phyloP scores from a whole-genome alignment of 805 yeast genomes.

The Lipomyces oligophaga region DNA sequence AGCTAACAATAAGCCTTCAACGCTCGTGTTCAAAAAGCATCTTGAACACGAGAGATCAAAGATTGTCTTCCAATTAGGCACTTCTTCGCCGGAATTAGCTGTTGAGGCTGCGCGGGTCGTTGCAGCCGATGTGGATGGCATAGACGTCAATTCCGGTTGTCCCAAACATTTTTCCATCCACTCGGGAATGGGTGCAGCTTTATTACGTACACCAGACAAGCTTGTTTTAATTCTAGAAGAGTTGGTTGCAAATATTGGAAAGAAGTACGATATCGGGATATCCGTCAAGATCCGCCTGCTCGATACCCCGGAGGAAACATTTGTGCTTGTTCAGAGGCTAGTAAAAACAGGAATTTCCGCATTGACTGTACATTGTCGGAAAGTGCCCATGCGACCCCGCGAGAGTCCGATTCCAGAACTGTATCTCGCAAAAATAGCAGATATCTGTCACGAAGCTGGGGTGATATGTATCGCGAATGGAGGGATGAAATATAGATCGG shows the following conservation, averaged over 20 bases:
- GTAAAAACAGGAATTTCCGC: conserved; percentile 78
- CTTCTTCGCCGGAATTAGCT: conserved; percentile 77
- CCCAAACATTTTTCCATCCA: conserved; percentile 95
- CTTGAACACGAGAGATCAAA: conserved; percentile 52
- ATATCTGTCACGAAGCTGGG: conserved; percentile 55
- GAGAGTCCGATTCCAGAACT: conserved; percentile 75
- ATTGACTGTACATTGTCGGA: conserved; percentile 88
- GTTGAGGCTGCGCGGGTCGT: conserved; percentile 81
- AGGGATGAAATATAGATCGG: conserved; percentile 53
- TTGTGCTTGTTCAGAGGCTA: conserved; percentile 53
- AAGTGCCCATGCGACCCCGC: conserved; percentile 76
- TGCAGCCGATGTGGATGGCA: conserved; percentile 82
- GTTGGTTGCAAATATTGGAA: conserved; percentile 77
- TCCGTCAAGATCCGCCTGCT: conserved; percentile 85
- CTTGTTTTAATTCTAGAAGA: conserved; percentile 63
- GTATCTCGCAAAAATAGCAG: conserved; percentile 52
- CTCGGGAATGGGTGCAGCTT: conserved; percentile 97
- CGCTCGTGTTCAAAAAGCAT: conserved; percentile 67
- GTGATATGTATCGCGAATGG: conserved; percentile 84
- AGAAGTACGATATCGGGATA: conserved; percentile 70
- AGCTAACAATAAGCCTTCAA: conserved; percentile 34
- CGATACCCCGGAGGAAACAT: conserved; percentile 58
- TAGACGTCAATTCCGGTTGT: conserved; percentile 94
- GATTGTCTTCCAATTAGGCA: conserved; percentile 86
- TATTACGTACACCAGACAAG: conserved; percentile 74